Base-by-base conservation (phyloP, 2,329 filamentous ascomycete species). In the Aureobasidium sp. region DNA sequence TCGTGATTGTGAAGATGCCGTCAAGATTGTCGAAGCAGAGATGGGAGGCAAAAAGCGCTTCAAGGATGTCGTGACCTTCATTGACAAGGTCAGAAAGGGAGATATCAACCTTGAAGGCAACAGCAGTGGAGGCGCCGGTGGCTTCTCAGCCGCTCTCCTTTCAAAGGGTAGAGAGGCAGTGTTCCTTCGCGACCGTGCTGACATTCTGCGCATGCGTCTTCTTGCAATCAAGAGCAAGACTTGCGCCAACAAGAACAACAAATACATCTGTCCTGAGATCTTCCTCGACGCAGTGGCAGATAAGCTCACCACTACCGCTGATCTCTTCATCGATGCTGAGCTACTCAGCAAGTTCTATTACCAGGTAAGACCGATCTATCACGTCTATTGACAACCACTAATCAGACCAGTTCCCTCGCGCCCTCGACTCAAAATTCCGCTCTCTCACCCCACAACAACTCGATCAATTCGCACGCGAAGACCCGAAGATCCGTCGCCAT, bases 261-360 rank as follows among this genome's bases (percentile, higher is more conserved):
- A 97, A 78, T 97, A 97, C 77, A 85, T 94, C 77, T 99, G 94
- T 71, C 94, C 94, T 0, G 94, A 99, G 73, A 85, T 99, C 14
- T 99, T 99, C 79, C 85, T 99, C n/a, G 92, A 99, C 70, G 91
- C 95, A 3, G 94, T 96, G 2, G 92, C 94, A 1, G 90, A 92
- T 67, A 97, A 97, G 76, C 83, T 99, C 54, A 95, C 93, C 3
- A 88, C 91, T 1, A 99, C 94, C 0, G 93, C 94, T 2, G 94
- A 99, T 8, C 84, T 99, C 0, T 99, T 99, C 80, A 83, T 99
- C 34, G 97, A 99, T 70, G 94, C 97, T 11, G 95, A 99, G 77
- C 82, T 99, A 25, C 83, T 99, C 21, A 93, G 90, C 2, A 96
- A 99, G 71, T 99, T 97, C 73, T 97, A 96, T 78, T 96, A 97